Evolutionary conservation across 2,329 filamentous ascomycete genomes (phyloP), one percentile per base, ranked within the genome.

Genomic region (Exophiala spinifera): DNA sequence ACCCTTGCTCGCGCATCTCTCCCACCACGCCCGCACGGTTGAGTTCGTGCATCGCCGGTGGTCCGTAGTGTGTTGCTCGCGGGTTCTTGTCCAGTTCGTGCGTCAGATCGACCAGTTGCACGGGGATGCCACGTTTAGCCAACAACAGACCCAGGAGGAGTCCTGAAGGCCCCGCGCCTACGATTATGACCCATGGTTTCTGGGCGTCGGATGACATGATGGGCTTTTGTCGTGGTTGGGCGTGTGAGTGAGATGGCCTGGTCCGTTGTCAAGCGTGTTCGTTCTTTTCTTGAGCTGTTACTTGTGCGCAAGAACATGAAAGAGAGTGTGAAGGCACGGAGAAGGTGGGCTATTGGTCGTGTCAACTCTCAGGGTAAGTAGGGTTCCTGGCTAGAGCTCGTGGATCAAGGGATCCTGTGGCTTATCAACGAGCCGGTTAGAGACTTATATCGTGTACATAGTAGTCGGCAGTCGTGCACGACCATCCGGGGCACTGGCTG

Each of bases 21-120:
- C 77, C 75, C 19, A 85, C 68, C 11, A 86, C 75, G 1, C 82
- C 83, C 0, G 83, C 83, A 19, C 79, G 76, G 34, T 72, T 64
- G 43, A 87, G 75, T 55, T 83, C 81, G 31, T 77, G 78, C 44
- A 82, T 76, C 1, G 82, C 82, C 0, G 81, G 75, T 0, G 80
- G 74, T 2, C 79, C 80, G 64, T 85, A 85, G 67, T 85, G 81
- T 3, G 83, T 80, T n/a, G 84, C 84, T 28, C 83, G 79, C 0
- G 83, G 83, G 53, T 81, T 80, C 52, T 78, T 72, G 69, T 85
- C 80, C 36, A 85, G 73, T 53, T 76, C 70, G 25, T 74, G 65
- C 1, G 76, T 74, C 2, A 76, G 76, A 61, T 87, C 83, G 49
- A 86, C 70, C 5, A 70, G 17, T 8, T 67, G 62, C 21, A 69